phyloP scores from a whole-genome alignment of 2,329 filamentous ascomycete genomes.

The Microsporum canis region DNA sequence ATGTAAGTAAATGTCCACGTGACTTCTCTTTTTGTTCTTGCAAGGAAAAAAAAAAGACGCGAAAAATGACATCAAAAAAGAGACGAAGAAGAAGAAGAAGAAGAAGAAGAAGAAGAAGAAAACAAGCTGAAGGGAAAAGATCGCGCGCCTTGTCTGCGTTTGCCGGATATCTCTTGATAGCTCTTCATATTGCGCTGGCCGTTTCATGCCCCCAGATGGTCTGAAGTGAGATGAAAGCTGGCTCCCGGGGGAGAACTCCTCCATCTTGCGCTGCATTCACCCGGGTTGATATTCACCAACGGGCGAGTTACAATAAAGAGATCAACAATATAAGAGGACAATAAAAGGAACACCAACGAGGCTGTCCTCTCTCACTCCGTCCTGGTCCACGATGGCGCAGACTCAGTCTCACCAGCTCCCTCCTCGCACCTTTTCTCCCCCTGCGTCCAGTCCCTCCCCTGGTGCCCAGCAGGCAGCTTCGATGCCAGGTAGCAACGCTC shows the following conservation, averaged over 20 bases:
- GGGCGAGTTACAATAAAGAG: not conserved
- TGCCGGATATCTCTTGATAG: too few relatives aligned
- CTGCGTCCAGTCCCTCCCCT: slow-evolving; percentile 52
- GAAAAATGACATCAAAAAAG: not conserved
- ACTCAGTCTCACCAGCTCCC: slow-evolving; percentile 44
- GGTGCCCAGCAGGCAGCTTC: slow-evolving; percentile 33
- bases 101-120: not conserved
- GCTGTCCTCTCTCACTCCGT: not conserved
- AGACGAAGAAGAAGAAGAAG: not conserved
- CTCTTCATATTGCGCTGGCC: not conserved
- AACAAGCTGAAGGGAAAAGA: not conserved
- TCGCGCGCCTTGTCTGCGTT: not conserved
- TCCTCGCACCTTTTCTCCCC: slow-evolving; percentile 51
- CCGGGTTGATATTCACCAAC: not conserved
- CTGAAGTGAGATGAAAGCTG: not conserved
- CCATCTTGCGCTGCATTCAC: slow-evolving; percentile 13
- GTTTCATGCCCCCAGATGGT: not conserved
- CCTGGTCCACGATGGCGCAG: slow-evolving; percentile 44
- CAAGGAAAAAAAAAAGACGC: not conserved
- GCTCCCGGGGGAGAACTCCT: not conserved
- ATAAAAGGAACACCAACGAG: not conserved
- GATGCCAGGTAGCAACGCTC: slow-evolving; percentile 32
- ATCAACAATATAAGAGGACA: not conserved
- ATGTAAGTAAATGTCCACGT: not conserved
- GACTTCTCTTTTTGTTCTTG: not conserved